Base-by-base conservation (phyloP, 2,329 filamentous ascomycete genomes). In the Fonsecaea monophora region DNA sequence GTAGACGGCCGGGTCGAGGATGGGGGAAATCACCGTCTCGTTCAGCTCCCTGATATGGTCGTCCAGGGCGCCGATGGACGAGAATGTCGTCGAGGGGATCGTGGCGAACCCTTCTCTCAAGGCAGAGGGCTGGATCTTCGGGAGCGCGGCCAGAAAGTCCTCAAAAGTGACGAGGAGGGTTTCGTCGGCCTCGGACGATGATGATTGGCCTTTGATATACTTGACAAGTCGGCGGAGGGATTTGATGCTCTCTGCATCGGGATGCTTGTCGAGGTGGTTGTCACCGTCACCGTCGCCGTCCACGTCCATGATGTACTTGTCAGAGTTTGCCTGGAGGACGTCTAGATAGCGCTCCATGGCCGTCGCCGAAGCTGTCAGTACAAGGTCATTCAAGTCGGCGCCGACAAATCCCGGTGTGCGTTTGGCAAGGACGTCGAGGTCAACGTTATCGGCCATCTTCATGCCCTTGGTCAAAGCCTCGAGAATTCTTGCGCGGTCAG, bases 91-190 rank as follows among this genome's bases (percentile, higher is more conserved):
- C 76, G 94, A 90, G 7, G 95, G 95, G 53, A 98, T 92, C 0
- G 92, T 95, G 12, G 92, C 93, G 78, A 99, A 99, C 55, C 95
- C 95, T 80, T 99, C 94, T 58, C 93, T 89, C 77, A 94, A 94
- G 5, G 91, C 91, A 1, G 92, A 94, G 32, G 93, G 88, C 76
- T 92, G 86, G 68, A 97, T 87, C 65, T 87, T 86, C 9, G 90
- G 87, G 2, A 97, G 84, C 2, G 93, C 94, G 1, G 83, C 82
- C 30, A 90, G 82, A 77, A 98, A 95, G 70, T 96, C 80, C 77
- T 82, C 78, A 81, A 90, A 88, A 1, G 84, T 85, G 53, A 92
- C 86, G 0, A 82, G 80, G 12, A 87, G 81, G 12, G 82, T 76
- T 67, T 86, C 45, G 7, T 63, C 60, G 53, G 25, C 60, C 59